phyloP scores from a whole-genome alignment of 495 filamentous ascomycete species.

The Talaromyces trachyspermus region DNA sequence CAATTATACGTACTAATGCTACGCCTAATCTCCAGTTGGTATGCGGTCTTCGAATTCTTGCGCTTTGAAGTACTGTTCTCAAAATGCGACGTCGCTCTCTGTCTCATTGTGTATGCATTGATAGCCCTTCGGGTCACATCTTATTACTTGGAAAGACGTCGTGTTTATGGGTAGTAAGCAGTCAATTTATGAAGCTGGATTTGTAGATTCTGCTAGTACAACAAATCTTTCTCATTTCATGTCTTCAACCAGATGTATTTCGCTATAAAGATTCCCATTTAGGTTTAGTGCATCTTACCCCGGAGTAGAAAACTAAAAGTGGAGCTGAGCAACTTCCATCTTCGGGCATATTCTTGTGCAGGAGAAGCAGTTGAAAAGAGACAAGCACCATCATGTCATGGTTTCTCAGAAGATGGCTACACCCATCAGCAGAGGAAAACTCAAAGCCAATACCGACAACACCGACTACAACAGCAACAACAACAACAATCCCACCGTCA shows the following conservation, averaged over 20 bases:
- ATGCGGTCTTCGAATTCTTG: not conserved
- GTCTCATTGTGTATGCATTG: not conserved
- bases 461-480: slow-evolving; percentile 7
- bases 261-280: no score
- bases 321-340: not conserved
- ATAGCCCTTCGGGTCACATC: not conserved
- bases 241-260: no score
- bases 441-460: no score
- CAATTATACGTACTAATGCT: not conserved
- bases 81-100: not conserved
- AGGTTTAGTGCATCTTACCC: no score
- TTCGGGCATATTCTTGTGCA: not conserved
- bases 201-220: no score
- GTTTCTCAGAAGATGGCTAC: slow-evolving; percentile 3
- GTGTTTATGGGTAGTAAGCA: not conserved
- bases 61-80: not conserved
- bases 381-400: not conserved
- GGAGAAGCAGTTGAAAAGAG: not conserved
- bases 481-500: slow-evolving; percentile 8
- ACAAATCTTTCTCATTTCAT: no score
- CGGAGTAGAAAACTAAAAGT: not conserved
- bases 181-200: no score
- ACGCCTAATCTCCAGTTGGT: not conserved
- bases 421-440: slow-evolving; percentile 14
- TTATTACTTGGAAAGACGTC: no score